Evolutionary conservation across 345 rosid genomes (phyloP).

Genomic region (Eucalyptus shirleyi): DNA sequence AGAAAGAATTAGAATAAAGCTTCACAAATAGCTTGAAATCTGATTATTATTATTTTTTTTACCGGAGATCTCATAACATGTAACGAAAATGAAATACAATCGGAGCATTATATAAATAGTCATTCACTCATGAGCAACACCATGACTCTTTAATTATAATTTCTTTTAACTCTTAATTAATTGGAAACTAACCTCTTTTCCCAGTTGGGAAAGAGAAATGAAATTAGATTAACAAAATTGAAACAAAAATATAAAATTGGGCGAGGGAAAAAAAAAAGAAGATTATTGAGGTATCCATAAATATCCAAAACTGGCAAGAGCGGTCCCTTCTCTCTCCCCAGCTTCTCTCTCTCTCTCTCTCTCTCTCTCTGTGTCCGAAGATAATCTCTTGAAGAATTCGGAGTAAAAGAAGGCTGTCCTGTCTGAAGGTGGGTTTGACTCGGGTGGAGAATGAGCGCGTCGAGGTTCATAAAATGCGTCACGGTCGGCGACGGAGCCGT

Average conservation of each 20-base stretch:
- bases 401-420: neutral
- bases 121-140: neutral
- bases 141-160: neutral
- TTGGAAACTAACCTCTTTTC: neutral
- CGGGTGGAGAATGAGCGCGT: constrained; percentile 36
- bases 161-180: neutral
- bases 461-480: constrained; percentile 74
- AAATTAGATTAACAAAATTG: neutral
- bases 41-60: no score
- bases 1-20: neutral
- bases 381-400: neutral
- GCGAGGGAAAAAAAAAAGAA: neutral
- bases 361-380: neutral
- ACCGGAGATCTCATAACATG: neutral
- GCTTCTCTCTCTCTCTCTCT: neutral
- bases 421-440: neutral
- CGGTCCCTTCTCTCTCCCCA: neutral
- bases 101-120: neutral
- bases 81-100: neutral
- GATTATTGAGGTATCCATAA: neutral
- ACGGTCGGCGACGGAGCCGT: constrained; percentile 83
- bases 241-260: neutral
- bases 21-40: no score
- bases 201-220: neutral
- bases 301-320: neutral